Evolutionary conservation across 2,329 filamentous ascomycete species (phyloP).

Genomic region (Fusarium paranaense): DNA sequence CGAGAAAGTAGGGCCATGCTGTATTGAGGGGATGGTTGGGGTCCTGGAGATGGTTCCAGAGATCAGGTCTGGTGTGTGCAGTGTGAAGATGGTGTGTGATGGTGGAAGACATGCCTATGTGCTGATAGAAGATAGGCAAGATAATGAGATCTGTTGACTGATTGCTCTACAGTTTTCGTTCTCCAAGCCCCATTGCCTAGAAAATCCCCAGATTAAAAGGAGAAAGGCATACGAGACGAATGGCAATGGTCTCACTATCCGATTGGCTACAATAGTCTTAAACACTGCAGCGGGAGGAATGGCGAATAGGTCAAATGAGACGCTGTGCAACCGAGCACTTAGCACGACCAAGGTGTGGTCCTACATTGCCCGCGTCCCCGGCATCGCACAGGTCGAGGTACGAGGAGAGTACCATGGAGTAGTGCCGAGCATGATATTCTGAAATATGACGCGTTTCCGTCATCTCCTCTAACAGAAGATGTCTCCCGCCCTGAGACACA

Average conservation of each 20-base stretch:
- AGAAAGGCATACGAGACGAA: not conserved
- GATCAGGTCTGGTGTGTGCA: not conserved
- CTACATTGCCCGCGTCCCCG: not conserved
- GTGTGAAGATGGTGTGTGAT: not conserved
- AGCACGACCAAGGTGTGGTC: not conserved
- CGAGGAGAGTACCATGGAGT: not conserved
- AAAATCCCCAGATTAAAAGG: not conserved
- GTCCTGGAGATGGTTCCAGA: not conserved
- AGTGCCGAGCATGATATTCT: not conserved
- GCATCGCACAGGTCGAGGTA: not conserved
- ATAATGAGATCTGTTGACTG: not conserved
- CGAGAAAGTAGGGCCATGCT: not conserved
- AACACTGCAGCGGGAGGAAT: not conserved
- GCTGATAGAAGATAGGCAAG: not conserved
- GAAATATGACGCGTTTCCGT: not conserved
- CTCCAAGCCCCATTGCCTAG: not conserved
- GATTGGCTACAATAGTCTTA: not conserved
- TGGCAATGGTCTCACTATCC: not conserved
- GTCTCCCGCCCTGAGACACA: not conserved
- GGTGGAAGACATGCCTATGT: not conserved
- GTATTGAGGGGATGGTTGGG: not conserved
- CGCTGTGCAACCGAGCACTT: not conserved
- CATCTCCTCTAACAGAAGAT: not conserved
- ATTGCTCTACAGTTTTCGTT: not conserved
- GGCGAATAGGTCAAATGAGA: not conserved